phyloP scores from a whole-genome alignment of 352 stramenopile species.

The Globisporangium splendens region DNA sequence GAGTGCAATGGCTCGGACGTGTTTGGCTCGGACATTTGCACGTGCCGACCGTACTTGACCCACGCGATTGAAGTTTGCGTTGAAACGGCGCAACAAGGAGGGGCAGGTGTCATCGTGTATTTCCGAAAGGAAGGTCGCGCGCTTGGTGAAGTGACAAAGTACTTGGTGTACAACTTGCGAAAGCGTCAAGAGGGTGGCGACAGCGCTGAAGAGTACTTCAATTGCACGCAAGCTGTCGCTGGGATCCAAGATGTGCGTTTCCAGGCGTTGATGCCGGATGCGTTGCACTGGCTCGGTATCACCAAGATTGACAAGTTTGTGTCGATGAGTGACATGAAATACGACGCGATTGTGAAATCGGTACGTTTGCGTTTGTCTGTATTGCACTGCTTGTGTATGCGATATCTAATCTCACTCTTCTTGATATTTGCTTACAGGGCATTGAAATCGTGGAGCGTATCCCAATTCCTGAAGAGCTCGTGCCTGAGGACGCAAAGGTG shows the following conservation, averaged over 20 bases:
- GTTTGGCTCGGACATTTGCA: constrained; percentile 99
- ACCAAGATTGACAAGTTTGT: constrained; percentile 93
- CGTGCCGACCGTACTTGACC: constrained; percentile 98
- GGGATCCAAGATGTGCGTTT: constrained; percentile 98
- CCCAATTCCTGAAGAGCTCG: constrained; percentile 96
- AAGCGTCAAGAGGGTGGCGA: constrained; percentile 98
- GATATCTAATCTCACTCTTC: constrained; percentile 7
- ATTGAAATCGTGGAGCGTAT: constrained; percentile 99
- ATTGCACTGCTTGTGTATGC: constrained; percentile 1
- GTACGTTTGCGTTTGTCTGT: constrained; percentile 29
- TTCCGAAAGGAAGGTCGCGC: constrained; percentile 98
- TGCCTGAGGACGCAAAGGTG: constrained; percentile 97
- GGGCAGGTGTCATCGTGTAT: constrained; percentile 97
- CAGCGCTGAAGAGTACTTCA: constrained; percentile 98
- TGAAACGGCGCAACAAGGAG: constrained; percentile 95
- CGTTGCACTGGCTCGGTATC: constrained; percentile 98
- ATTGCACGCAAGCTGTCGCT: constrained; percentile 97
- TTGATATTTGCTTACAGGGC: constrained; percentile 37
- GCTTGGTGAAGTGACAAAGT: constrained; percentile 99
- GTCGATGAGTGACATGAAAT: constrained; percentile 99
- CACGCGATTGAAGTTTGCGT: constrained; percentile 99
- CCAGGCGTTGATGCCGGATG: constrained; percentile 98
- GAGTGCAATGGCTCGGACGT: constrained; percentile 99
- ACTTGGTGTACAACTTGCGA: constrained; percentile 99
- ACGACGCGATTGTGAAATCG: constrained; percentile 97